Base-by-base conservation (phyloP, 164 flowering plant species). In the Umbilicus rupestris region DNA sequence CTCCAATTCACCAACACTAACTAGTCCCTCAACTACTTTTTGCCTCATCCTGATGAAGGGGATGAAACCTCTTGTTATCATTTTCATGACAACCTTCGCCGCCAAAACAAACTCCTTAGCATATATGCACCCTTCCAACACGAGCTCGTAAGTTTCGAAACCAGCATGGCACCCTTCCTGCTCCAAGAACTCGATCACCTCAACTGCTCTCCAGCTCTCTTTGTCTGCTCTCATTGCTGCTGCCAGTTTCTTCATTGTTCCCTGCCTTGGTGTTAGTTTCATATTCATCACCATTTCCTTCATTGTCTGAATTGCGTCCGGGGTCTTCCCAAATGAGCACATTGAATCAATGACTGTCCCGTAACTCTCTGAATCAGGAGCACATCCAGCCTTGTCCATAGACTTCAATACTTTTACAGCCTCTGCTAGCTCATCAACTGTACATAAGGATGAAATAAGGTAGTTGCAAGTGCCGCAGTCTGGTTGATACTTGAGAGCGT, bases 101-200 rank as follows among this genome's bases (percentile, higher is more conserved):
- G 85, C 96, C 80, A 89, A 75, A 70, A 83, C 68, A 71, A 78
- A 84, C 67, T 83, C 83, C 28, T 67, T 28, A 50, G 76, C 71
- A 72, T 86, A 94, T 70, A 91, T 63, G 74, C 96, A 89, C 37
- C 92, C 92, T 26, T 87, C 81, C 65, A 82, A 78, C 46, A 78
- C 80, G 60, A 67, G 33, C 75, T 86, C 89, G 76, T 82, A 87
- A 44, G 75, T 74, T 72, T 85, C 85, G 72, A 89, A 92, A 39
- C 85, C 87, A 35, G 86, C 78, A 68, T 62, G 41, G 37, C 68
- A 69, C 22, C 72, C 82, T 39, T 78, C 69, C 46, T 65, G 76
- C 77, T 92, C 92, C 73, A 92, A 75, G 39, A 79, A 77, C 66
- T 81, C 84, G 63, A 89, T 76, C 76, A 85, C 44, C 69, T 89